Evolutionary conservation across 1,284 basidiomycete genomes (phyloP), one percentile per base, ranked within the genome.

Genomic region (Cryptococcus sp.): DNA sequence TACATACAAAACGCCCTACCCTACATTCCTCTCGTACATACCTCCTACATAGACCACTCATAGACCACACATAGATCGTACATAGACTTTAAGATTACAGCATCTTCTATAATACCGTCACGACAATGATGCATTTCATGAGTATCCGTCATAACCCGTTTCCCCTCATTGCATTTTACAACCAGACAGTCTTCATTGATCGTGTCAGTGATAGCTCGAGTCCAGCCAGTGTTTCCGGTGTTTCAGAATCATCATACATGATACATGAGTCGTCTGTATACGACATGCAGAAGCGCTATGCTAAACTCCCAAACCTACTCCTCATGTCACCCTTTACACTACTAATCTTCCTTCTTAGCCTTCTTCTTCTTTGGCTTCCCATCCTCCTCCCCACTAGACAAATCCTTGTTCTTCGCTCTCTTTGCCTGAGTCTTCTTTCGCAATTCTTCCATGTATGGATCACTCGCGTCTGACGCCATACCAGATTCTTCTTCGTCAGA

Each of bases 381-480:
- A 10, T 67, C 70, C 23, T 65, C 69, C 44, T 59, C 65, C 17
- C 52, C 52, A 34, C 50, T 61, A 10, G 48, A 61, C 25, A 67
- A 70, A 61, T 68, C 68, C 62, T 78, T 78, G 57, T 74, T 76
- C 67, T 77, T 77, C 15, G 78, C 76, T 10, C 74, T 76, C 68
- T 83, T 83, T 85, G 46, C 87, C 86, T 46, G 87, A 85, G 64
- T 63, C 63, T 76, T 71, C 57, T 68, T 75, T 50, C 66, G 66
- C 26, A 73, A 52, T 72, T 92, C 91, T 2, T 89, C 91, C 39
- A 89, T 89, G 46, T 89, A 91, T 47, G 72, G 75, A 60, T 78
- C 77, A 48, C 69, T 73, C 3, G 72, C 78, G 49, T 73, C 75
- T 8, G 85, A 80, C 11, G 85, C 89, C 47, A 68, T 75, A 34